A percentile compares a stretch with the other conserved stretches of the same genome.
These are phyloP conservation scores for Coleophoma cylindrospora DNA, from an alignment of 2,329 filamentous ascomycete genomes.

Conservation along the genomic window DNA sequence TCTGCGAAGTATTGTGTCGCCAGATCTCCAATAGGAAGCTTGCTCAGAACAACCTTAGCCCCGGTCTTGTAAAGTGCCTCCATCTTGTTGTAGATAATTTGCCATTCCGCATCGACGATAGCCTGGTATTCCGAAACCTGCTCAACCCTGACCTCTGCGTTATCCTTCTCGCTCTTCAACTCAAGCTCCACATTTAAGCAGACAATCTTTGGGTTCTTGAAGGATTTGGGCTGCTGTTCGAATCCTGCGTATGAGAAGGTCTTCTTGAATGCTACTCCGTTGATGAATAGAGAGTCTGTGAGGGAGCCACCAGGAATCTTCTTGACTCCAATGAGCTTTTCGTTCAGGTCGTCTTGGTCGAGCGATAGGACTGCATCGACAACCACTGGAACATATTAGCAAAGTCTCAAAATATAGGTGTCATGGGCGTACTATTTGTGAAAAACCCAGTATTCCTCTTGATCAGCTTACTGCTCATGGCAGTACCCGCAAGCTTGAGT, in stretches of 20 bases:
- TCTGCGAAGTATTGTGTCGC: slow-evolving; percentile 98
- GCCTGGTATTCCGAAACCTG: slow-evolving; percentile 99
- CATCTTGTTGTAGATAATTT: slow-evolving; percentile 99
- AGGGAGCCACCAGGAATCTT: slow-evolving; percentile 96
- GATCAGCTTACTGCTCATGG: slow-evolving; percentile 99
- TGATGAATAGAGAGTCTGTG: slow-evolving; percentile 93
- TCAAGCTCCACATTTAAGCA: slow-evolving; percentile 98
- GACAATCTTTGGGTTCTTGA: slow-evolving; percentile 91
- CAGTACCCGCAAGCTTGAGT: slow-evolving; percentile 82
- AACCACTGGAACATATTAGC: slow-evolving; percentile 64
- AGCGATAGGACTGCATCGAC: slow-evolving; percentile 93
- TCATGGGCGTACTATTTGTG: slow-evolving; percentile 72
- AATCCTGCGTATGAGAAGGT: slow-evolving; percentile 99
- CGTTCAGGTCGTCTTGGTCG: slow-evolving; percentile 95
- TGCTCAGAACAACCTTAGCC: slow-evolving; percentile 95
- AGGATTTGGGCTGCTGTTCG: slow-evolving; percentile 96
- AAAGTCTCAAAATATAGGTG: slow-evolving; percentile 1
- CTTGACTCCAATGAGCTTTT: slow-evolving; percentile 97
- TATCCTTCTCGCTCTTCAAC: slow-evolving; percentile 98
- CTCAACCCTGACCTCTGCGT: slow-evolving; percentile 95
- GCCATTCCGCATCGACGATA: slow-evolving; percentile 98
- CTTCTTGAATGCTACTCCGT: slow-evolving; percentile 99
- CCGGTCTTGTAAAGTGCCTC: slow-evolving; percentile 91
- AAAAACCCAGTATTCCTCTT: slow-evolving; percentile 97
- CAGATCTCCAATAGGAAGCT: slow-evolving; percentile 93